Percentiles rank a stretch among this genome's conserved stretches.
Evolutionary conservation across 202 grass and related monocot genomes (phyloP).

Genomic region (Saccharum hybrid): DNA sequence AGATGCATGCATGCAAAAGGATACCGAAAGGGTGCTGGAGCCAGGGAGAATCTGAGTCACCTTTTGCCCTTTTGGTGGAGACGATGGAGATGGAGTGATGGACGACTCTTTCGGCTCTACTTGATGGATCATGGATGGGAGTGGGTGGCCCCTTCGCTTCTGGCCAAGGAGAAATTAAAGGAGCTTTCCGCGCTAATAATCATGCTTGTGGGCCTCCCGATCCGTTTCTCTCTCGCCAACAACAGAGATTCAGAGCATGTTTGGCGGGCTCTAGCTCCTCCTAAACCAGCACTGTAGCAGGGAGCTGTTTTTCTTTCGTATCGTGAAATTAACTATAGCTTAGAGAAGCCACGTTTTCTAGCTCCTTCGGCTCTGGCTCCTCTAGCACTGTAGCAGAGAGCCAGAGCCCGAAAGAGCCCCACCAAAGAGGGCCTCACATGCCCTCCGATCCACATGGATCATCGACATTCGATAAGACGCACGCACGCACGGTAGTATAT

Average conservation of each 20-base stretch:
- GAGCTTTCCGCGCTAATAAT: conserved; percentile 37
- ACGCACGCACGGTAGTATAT: too few species aligned
- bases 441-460: neutral
- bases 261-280: too few species aligned
- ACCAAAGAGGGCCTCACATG: neutral
- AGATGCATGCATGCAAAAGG: neutral
- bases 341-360: too few species aligned
- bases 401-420: too few species aligned
- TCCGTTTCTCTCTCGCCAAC: neutral
- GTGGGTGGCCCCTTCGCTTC: neutral
- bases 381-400: too few species aligned
- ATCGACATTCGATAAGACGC: neutral
- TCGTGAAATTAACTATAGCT: too few species aligned
- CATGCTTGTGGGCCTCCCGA: neutral
- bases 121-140: conserved; percentile 2
- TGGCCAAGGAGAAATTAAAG: neutral
- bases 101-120: conserved; percentile 39
- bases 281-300: too few species aligned
- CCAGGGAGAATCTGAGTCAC: conserved; percentile 15
- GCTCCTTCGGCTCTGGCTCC: too few species aligned
- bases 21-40: neutral
- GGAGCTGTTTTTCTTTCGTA: too few species aligned
- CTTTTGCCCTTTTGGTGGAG: conserved; percentile 20
- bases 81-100: neutral
- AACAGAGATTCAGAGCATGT: neutral